Percentiles rank a stretch among this genome's conserved stretches.
These are phyloP conservation scores for Coniochaeta sp. DNA, from an alignment of 2,329 filamentous ascomycete genomes.

Conservation along the genomic window DNA sequence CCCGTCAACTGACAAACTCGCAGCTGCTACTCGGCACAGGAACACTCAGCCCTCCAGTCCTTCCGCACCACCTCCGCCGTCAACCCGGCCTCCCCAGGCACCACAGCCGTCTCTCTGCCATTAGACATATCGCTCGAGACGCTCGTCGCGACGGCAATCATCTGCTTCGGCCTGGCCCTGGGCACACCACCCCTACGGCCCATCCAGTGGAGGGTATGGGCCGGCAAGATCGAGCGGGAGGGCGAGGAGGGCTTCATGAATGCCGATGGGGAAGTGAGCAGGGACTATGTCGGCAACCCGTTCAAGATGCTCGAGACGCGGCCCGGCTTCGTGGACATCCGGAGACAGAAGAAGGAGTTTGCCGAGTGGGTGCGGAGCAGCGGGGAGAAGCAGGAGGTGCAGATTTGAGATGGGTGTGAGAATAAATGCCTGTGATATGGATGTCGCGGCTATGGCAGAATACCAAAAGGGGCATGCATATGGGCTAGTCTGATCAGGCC, in stretches of 20 bases:
- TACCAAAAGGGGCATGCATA: background rate
- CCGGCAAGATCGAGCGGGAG: conserved; percentile 75
- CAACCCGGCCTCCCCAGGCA: conserved; percentile 31
- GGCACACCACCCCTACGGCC: conserved; percentile 73
- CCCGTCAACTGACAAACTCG: background rate
- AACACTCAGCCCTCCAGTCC: conserved; percentile 71
- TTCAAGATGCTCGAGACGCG: conserved; percentile 73
- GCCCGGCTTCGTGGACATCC: conserved; percentile 80
- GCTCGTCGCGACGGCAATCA: conserved; percentile 67
- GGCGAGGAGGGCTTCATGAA: conserved; percentile 52
- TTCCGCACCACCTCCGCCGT: conserved; percentile 39
- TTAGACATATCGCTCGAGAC: conserved; percentile 86
- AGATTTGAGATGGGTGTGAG: background rate
- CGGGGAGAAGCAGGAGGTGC: background rate
- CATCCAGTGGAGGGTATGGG: conserved; percentile 77
- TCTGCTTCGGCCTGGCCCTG: conserved; percentile 76
- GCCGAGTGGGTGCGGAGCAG: conserved; percentile 56
- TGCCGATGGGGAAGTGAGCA: conserved; percentile 57
- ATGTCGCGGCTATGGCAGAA: background rate
- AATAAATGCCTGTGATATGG: background rate
- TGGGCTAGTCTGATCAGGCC: no score
- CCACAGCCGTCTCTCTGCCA: conserved; percentile 48
- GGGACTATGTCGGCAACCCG: conserved; percentile 67
- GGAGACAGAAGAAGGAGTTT: conserved; percentile 73
- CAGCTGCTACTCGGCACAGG: conserved; percentile 94